These are phyloP conservation scores for Fusarium beomiforme DNA, from an alignment of 2,329 filamentous ascomycete genomes.

Conservation along the genomic window DNA sequence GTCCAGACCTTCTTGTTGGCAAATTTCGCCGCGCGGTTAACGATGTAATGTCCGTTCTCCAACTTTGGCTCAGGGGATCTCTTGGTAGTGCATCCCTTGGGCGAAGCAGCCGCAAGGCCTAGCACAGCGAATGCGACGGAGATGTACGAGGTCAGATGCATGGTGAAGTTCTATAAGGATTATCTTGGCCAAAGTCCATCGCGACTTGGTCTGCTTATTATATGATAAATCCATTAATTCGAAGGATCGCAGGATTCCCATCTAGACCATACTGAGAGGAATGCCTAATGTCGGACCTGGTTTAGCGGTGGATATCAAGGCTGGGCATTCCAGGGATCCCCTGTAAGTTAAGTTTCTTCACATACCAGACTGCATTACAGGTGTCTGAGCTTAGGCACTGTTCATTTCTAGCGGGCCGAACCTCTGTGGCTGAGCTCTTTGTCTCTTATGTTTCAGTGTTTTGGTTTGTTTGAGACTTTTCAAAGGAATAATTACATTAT, in stretches of 20 bases:
- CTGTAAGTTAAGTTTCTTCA: neutral
- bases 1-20: constrained; percentile 37
- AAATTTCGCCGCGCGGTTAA: constrained; percentile 30
- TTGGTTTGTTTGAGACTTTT: neutral
- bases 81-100: constrained; percentile 2
- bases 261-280: constrained; percentile 24
- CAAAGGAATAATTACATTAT: neutral
- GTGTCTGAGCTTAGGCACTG: neutral
- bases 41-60: constrained; percentile 38
- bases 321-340: constrained; percentile 19
- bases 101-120: constrained; percentile 21
- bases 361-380: constrained; percentile 8
- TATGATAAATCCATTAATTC: neutral
- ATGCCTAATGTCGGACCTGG: constrained; percentile 15
- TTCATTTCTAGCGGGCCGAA: neutral
- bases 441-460: neutral
- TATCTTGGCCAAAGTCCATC: neutral
- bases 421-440: neutral
- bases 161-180: neutral
- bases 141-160: constrained; percentile 33
- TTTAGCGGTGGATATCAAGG: constrained; percentile 1
- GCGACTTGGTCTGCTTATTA: neutral
- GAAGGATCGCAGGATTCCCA: constrained; percentile 5
- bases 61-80: constrained; percentile 30
- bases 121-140: constrained; percentile 20